Evolutionary conservation across 2,329 filamentous ascomycete genomes (phyloP).

Genomic region (Alternaria arborescens): DNA sequence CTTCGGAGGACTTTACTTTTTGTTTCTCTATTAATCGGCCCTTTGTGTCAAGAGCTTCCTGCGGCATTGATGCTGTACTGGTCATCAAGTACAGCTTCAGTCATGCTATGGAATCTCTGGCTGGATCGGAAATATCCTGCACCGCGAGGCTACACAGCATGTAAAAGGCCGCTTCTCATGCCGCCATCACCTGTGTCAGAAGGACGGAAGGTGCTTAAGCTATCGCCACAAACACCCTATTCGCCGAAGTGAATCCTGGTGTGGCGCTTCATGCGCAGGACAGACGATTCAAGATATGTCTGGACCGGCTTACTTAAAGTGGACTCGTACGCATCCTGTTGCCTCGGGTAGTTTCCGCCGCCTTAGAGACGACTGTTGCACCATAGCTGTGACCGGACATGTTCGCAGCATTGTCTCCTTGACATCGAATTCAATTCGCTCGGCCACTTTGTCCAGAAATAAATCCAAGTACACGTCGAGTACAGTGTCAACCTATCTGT

Average conservation of each 20-base stretch:
- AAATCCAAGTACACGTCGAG: neutral
- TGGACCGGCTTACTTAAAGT: neutral
- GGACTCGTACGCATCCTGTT: neutral
- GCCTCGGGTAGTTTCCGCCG: neutral
- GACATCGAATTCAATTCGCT: neutral
- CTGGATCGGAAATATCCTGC: slow-evolving; percentile 43
- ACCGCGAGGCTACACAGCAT: slow-evolving; percentile 33
- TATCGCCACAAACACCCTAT: neutral
- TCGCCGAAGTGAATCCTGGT: neutral
- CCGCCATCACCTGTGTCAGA: slow-evolving; percentile 17
- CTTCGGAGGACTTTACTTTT: slow-evolving; percentile 39
- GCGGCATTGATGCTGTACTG: slow-evolving; percentile 55
- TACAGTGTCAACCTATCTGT: neutral
- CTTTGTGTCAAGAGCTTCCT: slow-evolving; percentile 48
- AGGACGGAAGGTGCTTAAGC: slow-evolving; percentile 12
- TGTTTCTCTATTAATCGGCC: slow-evolving; percentile 43
- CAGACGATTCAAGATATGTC: neutral
- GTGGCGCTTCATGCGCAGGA: neutral
- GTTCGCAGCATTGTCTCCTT: neutral
- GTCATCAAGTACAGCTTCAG: slow-evolving; percentile 45
- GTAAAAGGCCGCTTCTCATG: slow-evolving; percentile 40
- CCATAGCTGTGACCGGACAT: neutral
- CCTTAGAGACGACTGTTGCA: neutral
- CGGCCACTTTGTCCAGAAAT: neutral
- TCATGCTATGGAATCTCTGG: slow-evolving; percentile 46